A percentile compares a stretch with the other conserved stretches of the same genome.
phyloP scores from a whole-genome alignment of 108 stramenopile genomes.

The Skeletonema marinoi region DNA sequence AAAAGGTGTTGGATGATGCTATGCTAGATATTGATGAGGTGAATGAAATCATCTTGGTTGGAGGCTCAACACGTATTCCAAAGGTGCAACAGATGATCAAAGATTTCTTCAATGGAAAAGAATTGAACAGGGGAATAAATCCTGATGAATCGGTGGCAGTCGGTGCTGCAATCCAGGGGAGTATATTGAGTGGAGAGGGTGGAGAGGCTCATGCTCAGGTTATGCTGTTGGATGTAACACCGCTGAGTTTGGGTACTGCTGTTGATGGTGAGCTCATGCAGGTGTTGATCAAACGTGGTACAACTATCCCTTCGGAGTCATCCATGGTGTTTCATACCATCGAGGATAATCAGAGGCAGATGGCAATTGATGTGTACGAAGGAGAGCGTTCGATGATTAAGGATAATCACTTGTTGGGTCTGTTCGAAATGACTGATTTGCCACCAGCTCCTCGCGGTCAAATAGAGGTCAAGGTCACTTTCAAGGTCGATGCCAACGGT shows the following conservation, averaged over 20 bases:
- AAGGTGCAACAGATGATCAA: constrained; percentile 91
- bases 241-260: constrained; percentile 93
- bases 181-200: constrained; percentile 88
- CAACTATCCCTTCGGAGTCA: constrained; percentile 90
- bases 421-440: constrained; percentile 94
- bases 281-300: constrained; percentile 83
- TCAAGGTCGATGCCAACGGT: constrained; percentile 96
- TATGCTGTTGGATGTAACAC: constrained; percentile 92
- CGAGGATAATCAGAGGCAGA: constrained; percentile 91
- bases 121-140: constrained; percentile 90
- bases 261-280: constrained; percentile 94
- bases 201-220: constrained; percentile 81
- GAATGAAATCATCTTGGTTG: constrained; percentile 96
- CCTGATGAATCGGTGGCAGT: constrained; percentile 98
- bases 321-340: constrained; percentile 56
- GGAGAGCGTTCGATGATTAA: constrained; percentile 97
- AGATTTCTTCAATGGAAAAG: constrained; percentile 97
- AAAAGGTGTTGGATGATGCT: constrained; percentile 92
- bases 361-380: constrained; percentile 95
- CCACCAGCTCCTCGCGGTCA: constrained; percentile 95
- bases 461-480: constrained; percentile 96
- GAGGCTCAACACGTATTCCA: constrained; percentile 97
- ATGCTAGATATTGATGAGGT: constrained; percentile 88
- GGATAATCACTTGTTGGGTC: constrained; percentile 93
- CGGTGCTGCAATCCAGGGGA: constrained; percentile 97